A percentile compares a stretch with the other conserved stretches of the same genome.
Evolutionary conservation across 768 basidiomycete genomes (phyloP).

Genomic region (Amylocystis lapponica): DNA sequence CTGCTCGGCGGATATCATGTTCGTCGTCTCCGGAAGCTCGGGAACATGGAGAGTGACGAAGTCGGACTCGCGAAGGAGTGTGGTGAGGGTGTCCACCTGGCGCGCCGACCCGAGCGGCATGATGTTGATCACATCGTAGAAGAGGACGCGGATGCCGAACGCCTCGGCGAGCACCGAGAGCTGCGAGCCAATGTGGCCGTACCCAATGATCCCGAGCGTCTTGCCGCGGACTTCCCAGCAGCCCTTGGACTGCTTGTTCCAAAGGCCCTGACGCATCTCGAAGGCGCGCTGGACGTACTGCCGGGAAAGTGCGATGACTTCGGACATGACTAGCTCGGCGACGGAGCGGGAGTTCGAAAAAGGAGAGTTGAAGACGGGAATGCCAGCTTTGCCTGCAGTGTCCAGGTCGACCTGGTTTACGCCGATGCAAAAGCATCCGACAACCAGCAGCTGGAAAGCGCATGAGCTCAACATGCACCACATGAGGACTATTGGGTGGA

Average conservation of each 20-base stretch:
- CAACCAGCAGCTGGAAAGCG: slow-evolving; percentile 79
- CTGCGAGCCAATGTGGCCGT: slow-evolving; percentile 97
- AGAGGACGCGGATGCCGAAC: slow-evolving; percentile 92
- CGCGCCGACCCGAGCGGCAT: slow-evolving; percentile 96
- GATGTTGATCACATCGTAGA: slow-evolving; percentile 92
- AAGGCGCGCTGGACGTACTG: slow-evolving; percentile 85
- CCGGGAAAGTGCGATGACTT: slow-evolving; percentile 89
- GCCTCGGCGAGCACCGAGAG: slow-evolving; percentile 95
- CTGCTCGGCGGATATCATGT: slow-evolving; percentile 80
- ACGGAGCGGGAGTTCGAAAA: slow-evolving; percentile 99
- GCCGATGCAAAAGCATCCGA: slow-evolving; percentile 99
- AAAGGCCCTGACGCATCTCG: slow-evolving; percentile 85
- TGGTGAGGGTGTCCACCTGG: slow-evolving; percentile 75
- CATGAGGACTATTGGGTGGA: too few relatives aligned
- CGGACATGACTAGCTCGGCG: slow-evolving; percentile 93
- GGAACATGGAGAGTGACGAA: slow-evolving; percentile 97
- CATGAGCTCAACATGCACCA: too few relatives aligned
- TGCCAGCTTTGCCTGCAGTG: slow-evolving; percentile 79
- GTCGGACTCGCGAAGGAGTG: slow-evolving; percentile 75
- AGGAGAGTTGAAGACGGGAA: slow-evolving; percentile 99
- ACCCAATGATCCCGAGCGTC: slow-evolving; percentile 95
- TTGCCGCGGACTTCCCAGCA: slow-evolving; percentile 99
- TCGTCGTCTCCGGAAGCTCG: slow-evolving; percentile 91
- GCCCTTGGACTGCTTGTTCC: slow-evolving; percentile 98
- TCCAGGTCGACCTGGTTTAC: slow-evolving; percentile 94